Evolutionary conservation across 75 land plant species (phyloP), one percentile per base, ranked within the genome.

Genomic region (Larix kaempferi): DNA sequence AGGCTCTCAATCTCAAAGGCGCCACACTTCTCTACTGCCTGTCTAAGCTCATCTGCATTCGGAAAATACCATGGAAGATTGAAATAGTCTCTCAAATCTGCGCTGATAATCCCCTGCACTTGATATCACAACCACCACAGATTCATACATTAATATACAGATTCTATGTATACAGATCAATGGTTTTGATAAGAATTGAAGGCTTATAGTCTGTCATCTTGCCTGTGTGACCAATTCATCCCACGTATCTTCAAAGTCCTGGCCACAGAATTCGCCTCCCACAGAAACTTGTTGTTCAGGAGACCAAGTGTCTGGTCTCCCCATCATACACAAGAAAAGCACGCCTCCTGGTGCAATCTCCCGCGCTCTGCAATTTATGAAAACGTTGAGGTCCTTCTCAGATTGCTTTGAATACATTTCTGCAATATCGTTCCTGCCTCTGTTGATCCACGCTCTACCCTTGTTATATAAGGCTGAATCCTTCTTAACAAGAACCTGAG

Each of bases 371-470:
- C 49, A 49, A 1, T 67, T 69, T 57, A 78, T 56, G 41, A 78
- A 78, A 26, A 56, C 10, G 15, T 7, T 37, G 17, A 78, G 74
- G 56, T 78, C 80, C 41, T 78, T 72, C 44, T 59, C 15, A 35
- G 80, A 71, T 27, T 26, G 58, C 8, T 71, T 29, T 29, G 33
- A 29, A 29, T 29, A 29, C 1, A 1, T 1, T 29, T 29, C 33
- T 29, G 1, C 33, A 16, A 72, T 55, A 19, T 25, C 12, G 11
- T 49, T 27, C 26, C 15, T 19, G 60, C 16, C 35, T 29, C 59
- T 54, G 62, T 79, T 52, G 59, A 79, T 79, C 80, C 80, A 79
- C 58, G 56, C 77, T 54, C 55, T 57, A 6, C 80, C 80, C 16
- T 16, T 74, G 80, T 79, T 79, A 12, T 79, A 73, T 4, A 57